Percentiles rank a stretch among this genome's conserved stretches.
Conservation (phyloP, 2,329 filamentous ascomycete genomes). For the Colletotrichum horii region DNA sequence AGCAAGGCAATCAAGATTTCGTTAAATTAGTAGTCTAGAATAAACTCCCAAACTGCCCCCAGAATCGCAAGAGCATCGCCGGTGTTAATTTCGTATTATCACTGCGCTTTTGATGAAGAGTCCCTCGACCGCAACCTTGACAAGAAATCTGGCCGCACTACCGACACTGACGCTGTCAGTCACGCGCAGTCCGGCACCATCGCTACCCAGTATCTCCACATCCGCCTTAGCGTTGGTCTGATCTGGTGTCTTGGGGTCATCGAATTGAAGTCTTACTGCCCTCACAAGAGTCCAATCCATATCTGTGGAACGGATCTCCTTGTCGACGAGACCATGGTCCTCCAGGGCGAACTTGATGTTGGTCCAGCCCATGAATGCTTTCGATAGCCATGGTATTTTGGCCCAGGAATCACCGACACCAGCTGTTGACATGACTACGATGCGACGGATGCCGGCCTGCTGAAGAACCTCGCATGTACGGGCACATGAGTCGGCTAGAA, state of each 20-base stretch:
- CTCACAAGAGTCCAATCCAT: constrained; percentile 43
- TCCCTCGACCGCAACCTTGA: constrained; percentile 35
- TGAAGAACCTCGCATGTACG: constrained; percentile 36
- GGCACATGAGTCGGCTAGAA: constrained; percentile 41
- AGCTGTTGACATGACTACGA: constrained; percentile 44
- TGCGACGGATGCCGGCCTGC: constrained; percentile 32
- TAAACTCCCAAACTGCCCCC: accelerated
- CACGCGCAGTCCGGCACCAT: constrained; percentile 35
- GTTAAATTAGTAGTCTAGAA: neutral
- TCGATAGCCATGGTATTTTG: constrained; percentile 36
- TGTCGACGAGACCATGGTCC: constrained; percentile 40
- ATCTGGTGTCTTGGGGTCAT: constrained; percentile 26
- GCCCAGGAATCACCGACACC: constrained; percentile 43
- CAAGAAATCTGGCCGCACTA: constrained; percentile 36
- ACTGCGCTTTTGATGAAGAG: constrained; percentile 6
- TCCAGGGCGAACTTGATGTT: constrained; percentile 44
- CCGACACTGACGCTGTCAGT: constrained; percentile 31
- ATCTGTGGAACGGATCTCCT: constrained; percentile 36
- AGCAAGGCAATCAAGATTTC: neutral
- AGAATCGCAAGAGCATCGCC: accelerated
- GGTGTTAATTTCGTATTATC: neutral
- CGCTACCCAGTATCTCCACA: constrained; percentile 31
- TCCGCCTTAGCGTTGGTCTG: constrained; percentile 14
- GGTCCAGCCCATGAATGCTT: constrained; percentile 41
- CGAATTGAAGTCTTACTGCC: constrained; percentile 33